Conservation (phyloP, 352 stramenopile species). For the Bremia lactucae region DNA sequence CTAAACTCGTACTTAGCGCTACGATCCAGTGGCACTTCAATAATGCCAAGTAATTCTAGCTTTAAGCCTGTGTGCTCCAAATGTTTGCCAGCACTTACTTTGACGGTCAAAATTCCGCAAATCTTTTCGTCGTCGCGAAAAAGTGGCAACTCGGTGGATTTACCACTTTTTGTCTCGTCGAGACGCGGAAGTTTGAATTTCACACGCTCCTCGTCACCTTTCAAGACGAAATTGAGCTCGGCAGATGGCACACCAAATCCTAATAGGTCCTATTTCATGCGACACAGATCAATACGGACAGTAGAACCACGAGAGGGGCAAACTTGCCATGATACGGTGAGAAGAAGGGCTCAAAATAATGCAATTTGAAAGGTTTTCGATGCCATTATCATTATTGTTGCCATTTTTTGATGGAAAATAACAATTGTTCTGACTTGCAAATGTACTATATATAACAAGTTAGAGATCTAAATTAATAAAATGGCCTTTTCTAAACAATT, state of each 20-base stretch:
- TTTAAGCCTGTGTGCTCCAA: slow-evolving; percentile 94
- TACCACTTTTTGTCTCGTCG: slow-evolving; percentile 17
- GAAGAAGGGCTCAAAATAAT: no score
- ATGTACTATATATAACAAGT: no score
- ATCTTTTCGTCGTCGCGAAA: slow-evolving; percentile 49
- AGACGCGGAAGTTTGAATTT: slow-evolving; percentile 11
- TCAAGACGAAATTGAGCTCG: slow-evolving; percentile 29
- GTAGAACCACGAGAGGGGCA: no score
- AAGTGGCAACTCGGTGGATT: slow-evolving; percentile 35
- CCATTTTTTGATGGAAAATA: no score
- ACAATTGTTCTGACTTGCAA: no score
- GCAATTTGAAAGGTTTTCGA: no score
- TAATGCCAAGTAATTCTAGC: slow-evolving; percentile 91
- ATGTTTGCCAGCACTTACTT: slow-evolving; percentile 83
- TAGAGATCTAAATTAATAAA: no score
- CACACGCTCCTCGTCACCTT: slow-evolving; percentile 19
- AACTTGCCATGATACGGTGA: no score
- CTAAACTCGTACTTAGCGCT: slow-evolving; percentile 88
- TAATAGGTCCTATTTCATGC: slow-evolving; percentile 56
- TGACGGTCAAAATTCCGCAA: slow-evolving; percentile 50
- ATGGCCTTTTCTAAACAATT: no score
- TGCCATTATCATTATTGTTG: no score
- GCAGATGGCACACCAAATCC: slow-evolving; percentile 35
- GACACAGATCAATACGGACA: no score
- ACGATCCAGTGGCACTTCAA: slow-evolving; percentile 83